Conservation (phyloP, 371 early-diverging fungal species). For the Mortierella sp. region DNA sequence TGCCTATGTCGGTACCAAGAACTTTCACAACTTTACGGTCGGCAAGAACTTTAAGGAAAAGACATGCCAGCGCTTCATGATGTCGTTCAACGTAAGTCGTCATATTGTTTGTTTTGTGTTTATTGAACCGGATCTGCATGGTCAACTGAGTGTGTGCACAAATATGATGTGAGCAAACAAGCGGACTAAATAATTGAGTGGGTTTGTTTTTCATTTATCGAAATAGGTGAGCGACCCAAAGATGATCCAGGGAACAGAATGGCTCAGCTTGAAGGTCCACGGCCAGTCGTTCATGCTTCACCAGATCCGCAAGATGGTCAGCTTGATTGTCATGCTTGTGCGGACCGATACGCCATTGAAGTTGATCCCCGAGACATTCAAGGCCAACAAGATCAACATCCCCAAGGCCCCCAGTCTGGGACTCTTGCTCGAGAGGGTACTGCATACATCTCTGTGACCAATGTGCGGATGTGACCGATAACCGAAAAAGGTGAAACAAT, state of each 20-base stretch:
- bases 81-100: conserved; percentile 72
- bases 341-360: conserved; percentile 78
- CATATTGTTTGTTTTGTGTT: background rate
- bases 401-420: conserved; percentile 99
- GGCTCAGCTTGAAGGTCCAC: conserved; percentile 92
- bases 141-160: background rate
- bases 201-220: background rate
- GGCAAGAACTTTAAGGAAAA: conserved; percentile 81
- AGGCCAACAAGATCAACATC: conserved; percentile 83
- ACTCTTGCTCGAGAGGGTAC: conserved; percentile 88
- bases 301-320: conserved; percentile 99
- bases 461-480: background rate
- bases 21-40: conserved; percentile 98
- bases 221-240: conserved; percentile 79
- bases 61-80: conserved; percentile 85
- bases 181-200: background rate
- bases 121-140: background rate
- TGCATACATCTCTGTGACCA: background rate
- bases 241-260: conserved; percentile 86
- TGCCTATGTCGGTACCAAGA: conserved; percentile 91
- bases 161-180: background rate
- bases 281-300: conserved; percentile 99
- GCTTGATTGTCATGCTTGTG: conserved; percentile 87
- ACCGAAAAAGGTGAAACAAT: background rate
- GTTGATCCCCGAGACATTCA: conserved; percentile 77